Evolutionary conservation across 257 asterid genomes (phyloP), one percentile per base, ranked within the genome.

Genomic region (Haberlea rhodopensis): DNA sequence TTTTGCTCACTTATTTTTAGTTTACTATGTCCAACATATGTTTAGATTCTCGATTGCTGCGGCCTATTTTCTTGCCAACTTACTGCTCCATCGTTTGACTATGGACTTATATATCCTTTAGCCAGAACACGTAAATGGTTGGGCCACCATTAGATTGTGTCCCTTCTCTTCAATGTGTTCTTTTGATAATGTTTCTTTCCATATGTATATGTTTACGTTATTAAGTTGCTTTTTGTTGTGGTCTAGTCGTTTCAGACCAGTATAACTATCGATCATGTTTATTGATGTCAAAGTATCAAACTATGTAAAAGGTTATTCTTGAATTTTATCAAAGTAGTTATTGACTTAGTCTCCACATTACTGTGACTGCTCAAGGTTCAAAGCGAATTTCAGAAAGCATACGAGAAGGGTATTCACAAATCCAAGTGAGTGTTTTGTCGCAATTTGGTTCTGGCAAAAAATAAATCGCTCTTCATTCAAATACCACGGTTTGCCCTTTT

Each of bases 351-450:
- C 27, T 74, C 69, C 24, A 21, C 68, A 37, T 26, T 64, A 15
- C 75, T 77, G 8, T 59, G 68, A 69, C 61, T 65, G 43, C 76
- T 79, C 40, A 71, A 92, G 99, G 96, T 87, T 70, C 84, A 81
- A 80, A 92, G 97, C 80, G 99, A 87, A 80, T 92, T 92, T 75
- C 99, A 92, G 72, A 92, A 89, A 81, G 96, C 99, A 58, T 92
- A 92, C 75, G 99, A 92, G 76, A 87, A 89, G 78, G 99, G 99
- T 58, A 84, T 92, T 73, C 95, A 85, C 71, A 90, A 89, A 80
- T 89, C 99, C 57, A 92, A 85, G 99, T 92, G 81, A 84, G 96
- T 65, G 66, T 62, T 62, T 26, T 5, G 66, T 27, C 22, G 55
- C 62, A 64, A 26, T 63, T 57, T 60, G 57, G 55, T 70, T 58